Evolutionary conservation across 2,329 filamentous ascomycete species (phyloP), one percentile per base, ranked within the genome.

Genomic region (Whalleya microplaca): DNA sequence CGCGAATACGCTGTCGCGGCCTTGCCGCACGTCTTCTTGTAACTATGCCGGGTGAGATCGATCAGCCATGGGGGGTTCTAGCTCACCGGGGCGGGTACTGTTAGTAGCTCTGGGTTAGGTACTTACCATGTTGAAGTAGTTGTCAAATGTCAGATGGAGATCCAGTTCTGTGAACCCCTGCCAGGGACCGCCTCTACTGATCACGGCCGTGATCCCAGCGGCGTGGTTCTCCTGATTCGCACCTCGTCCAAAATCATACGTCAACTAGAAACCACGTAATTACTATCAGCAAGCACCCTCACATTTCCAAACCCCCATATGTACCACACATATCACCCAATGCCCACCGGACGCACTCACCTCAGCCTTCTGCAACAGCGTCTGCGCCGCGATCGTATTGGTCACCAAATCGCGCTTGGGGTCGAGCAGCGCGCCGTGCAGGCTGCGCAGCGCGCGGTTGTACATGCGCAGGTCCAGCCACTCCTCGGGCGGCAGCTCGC

Each of bases 361-460:
- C 63, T 70, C 67, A 18, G 65, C 62, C 23, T 69, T 70, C 54
- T 70, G 68, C 23, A 70, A 41, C n/a, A 70, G 21, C 40, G 63
- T 64, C 29, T 65, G 62, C 2, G 68, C 66, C 8, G 66, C 57
- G 21, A 69, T 59, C 2, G 66, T 68, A 40, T 59, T 59, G 14
- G 62, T 64, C 23, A 64, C 53, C 3, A 56, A 27, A 12, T 64
- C 61, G 21, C 53, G 43, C 18, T 59, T 58, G 2, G 59, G 57
- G 29, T 64, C 59, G 23, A 65, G 49, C 5, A 70, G 61, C 2
- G 67, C 66, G n/a, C 61, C 56, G 20, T 62, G 62, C 19, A 70
- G 48, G 51, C 68, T 69, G 2, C 65, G 53, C 6, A 70, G 46
- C 5, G 66, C 65, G 16, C 45, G 54, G 18, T 64, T 68, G 48